A percentile compares a stretch with the other conserved stretches of the same genome.
These are phyloP conservation scores for Fusarium pilosicola DNA, from an alignment of 2,329 filamentous ascomycete genomes.

Conservation along the genomic window DNA sequence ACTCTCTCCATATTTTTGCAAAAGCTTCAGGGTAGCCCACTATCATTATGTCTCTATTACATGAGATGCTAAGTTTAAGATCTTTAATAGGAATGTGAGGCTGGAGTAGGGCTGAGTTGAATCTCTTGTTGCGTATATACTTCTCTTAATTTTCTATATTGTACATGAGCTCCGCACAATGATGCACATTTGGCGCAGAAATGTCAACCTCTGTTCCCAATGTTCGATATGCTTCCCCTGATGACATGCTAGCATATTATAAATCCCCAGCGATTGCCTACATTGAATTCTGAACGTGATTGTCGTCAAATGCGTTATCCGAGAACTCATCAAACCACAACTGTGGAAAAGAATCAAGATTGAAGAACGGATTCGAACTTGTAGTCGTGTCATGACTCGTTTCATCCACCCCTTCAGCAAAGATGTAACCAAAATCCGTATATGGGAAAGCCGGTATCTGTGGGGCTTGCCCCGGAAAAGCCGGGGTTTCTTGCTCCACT, in stretches of 20 bases:
- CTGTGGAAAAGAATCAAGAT: background rate
- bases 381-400: background rate
- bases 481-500: too few species aligned
- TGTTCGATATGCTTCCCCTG: rapidly evolving
- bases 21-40: background rate
- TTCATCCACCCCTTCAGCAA: background rate
- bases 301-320: background rate
- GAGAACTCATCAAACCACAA: background rate
- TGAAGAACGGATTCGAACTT: background rate
- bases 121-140: rapidly evolving
- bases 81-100: background rate
- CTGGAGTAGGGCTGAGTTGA: too few species aligned
- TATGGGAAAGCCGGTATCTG: constrained; percentile 1
- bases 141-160: rapidly evolving
- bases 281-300: rapidly evolving
- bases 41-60: background rate
- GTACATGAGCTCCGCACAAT: background rate
- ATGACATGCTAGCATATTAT: rapidly evolving
- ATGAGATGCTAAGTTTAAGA: background rate
- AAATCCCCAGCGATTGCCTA: background rate
- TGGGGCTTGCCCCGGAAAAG: background rate
- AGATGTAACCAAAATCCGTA: background rate
- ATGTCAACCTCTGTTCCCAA: rapidly evolving
- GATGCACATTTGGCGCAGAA: rapidly evolving
- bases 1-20: background rate